These are phyloP conservation scores for Naganishia vaughanmartiniae DNA, from an alignment of 768 basidiomycete species.

Conservation along the genomic window DNA sequence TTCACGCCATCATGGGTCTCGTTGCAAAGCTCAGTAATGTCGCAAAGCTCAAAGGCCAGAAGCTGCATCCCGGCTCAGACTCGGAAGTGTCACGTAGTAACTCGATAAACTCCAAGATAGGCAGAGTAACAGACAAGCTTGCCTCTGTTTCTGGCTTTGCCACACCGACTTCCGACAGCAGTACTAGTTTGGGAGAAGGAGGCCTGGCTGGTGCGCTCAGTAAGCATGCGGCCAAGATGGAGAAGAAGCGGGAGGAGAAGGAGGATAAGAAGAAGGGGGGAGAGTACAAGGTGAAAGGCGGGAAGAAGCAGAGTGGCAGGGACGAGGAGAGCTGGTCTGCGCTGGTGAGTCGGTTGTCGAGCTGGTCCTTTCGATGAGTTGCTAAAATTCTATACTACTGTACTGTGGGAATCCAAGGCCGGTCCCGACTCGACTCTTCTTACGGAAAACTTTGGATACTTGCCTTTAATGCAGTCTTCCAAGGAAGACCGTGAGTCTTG, in stretches of 20 bases:
- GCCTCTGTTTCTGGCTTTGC: neutral
- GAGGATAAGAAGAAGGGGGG: slow-evolving; percentile 67
- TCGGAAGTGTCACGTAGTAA: neutral
- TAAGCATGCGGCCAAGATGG: slow-evolving; percentile 15
- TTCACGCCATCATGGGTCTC: neutral
- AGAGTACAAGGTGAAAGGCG: slow-evolving; percentile 64
- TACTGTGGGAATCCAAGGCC: too few relatives aligned
- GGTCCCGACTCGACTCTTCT: neutral
- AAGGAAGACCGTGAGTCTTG: slow-evolving; percentile 18
- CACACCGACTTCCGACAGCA: neutral
- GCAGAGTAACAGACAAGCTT: slow-evolving; percentile 3
- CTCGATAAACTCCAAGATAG: neutral
- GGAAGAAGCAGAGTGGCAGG: slow-evolving; percentile 52
- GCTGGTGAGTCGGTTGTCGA: slow-evolving; percentile 37
- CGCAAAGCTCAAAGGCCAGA: slow-evolving; percentile 20
- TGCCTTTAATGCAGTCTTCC: slow-evolving; percentile 28
- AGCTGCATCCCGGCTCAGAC: slow-evolving; percentile 15
- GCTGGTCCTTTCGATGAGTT: slow-evolving; percentile 52
- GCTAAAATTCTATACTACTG: slow-evolving; percentile 35
- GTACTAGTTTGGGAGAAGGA: neutral
- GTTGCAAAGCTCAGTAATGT: slow-evolving; percentile 19
- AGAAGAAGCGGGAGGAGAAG: slow-evolving; percentile 65
- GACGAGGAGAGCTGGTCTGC: slow-evolving; percentile 20
- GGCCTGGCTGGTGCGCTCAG: neutral
- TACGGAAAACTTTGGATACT: slow-evolving; percentile 20